Evolutionary conservation across 352 stramenopile genomes (phyloP), one percentile per base, ranked within the genome.

Genomic region (Globisporangium nagaii): DNA sequence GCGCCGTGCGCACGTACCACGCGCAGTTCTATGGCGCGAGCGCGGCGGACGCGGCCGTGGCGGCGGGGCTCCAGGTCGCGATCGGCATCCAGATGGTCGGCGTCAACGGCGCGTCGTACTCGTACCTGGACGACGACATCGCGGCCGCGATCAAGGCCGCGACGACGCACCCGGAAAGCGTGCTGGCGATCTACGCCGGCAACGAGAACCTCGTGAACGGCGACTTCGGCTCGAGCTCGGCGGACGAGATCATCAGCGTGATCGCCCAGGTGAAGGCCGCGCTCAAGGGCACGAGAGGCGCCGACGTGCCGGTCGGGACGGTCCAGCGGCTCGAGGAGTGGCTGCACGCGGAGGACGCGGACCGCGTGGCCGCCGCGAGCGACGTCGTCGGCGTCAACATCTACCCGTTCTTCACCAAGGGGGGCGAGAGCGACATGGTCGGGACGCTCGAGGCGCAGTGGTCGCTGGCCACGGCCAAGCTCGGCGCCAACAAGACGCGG

Each of bases 261-360:
- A 76, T 79, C 53, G 59, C 45, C 17, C 32, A 65, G 30, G 46
- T 73, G 28, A 76, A 73, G 52, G 32, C 17, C 15, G 53, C 53
- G 22, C 25, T 52, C 10, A 32, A 22, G n/a, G 63, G 67, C 15
- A 63, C 61, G 15, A 44, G 37, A 1, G 66, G 65, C 8, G 48
- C 52, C 1, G 45, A 53, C 31, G 60, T 75, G 31, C 63, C 64
- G 15, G 52, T 78, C 24, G 68, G 66, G 31, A 71, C 70, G n/a
- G 77, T 86, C 1, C 76, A 87, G 61, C 71, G 75, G 19, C 85
- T 87, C 50, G 81, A 83, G 53, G 75, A 85, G 60, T 86, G 75
- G 75, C 53, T 83, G 9, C 44, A 46, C 48, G 71, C 71, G 2
- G 49, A 70, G 4, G 69, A 65, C 32, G 63, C 65, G 20, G 58